Conservation (phyloP, 306 rosid genomes). For the Cucurbita ficifolia region DNA sequence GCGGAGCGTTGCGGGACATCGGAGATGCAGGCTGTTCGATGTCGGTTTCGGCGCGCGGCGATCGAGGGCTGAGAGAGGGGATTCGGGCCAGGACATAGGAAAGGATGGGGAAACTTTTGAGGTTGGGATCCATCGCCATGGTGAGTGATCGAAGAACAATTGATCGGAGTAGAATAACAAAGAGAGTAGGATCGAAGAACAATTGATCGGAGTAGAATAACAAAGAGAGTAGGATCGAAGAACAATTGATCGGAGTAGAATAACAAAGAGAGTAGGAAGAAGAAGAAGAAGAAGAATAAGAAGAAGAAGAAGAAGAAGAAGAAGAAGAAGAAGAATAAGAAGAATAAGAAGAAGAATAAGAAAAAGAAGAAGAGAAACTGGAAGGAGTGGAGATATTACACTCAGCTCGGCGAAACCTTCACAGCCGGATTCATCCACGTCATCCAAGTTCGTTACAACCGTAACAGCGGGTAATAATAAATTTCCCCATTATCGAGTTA, state of each 20-base stretch:
- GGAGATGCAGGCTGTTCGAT: slow-evolving; percentile 30
- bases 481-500: not conserved
- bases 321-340: no score
- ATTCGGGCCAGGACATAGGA: slow-evolving; percentile 72
- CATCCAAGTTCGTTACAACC: not conserved
- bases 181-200: not conserved
- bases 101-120: slow-evolving; percentile 57
- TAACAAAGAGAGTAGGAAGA: not conserved
- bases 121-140: slow-evolving; percentile 69
- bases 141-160: not conserved
- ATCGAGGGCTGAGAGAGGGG: slow-evolving; percentile 23
- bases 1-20: not conserved
- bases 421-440: not conserved
- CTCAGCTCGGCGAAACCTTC: not conserved
- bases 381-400: not conserved
- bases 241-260: not conserved
- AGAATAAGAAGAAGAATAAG: not conserved
- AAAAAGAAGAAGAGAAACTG: not conserved
- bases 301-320: no score
- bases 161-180: not conserved
- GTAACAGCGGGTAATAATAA: not conserved
- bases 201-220: not conserved
- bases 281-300: no score
- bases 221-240: not conserved
- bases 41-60: slow-evolving; percentile 16